These are phyloP conservation scores for Schizonepeta tenuifolia DNA, from an alignment of 257 asterid species.

Conservation along the genomic window DNA sequence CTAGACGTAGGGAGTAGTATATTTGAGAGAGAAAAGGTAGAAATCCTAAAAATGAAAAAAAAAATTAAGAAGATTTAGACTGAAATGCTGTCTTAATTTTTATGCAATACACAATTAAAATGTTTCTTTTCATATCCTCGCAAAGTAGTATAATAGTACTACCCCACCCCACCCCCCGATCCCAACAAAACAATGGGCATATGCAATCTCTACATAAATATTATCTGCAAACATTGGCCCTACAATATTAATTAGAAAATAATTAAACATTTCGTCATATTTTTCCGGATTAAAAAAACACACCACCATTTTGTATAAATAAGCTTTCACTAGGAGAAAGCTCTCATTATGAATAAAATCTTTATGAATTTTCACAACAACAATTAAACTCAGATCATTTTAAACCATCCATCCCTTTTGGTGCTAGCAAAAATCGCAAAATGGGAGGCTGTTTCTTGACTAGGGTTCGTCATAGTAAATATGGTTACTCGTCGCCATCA, in stretches of 20 bases:
- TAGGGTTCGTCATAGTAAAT: neutral
- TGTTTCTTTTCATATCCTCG: neutral
- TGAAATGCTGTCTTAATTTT: neutral
- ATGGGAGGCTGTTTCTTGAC: neutral
- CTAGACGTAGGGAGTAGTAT: too few species aligned
- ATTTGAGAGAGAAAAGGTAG: too few species aligned
- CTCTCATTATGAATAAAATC: neutral
- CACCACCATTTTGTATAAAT: neutral
- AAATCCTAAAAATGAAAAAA: neutral
- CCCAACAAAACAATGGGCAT: conserved; percentile 16
- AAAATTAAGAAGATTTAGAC: neutral
- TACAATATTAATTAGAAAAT: neutral
- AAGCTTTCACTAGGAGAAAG: neutral
- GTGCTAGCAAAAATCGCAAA: neutral
- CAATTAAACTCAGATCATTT: neutral
- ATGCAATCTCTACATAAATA: neutral
- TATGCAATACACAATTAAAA: neutral
- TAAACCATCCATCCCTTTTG: too few species aligned
- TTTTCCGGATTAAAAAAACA: neutral
- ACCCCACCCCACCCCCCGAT: too few species aligned
- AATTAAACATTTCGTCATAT: neutral
- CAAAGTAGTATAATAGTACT: neutral
- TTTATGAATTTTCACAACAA: neutral
- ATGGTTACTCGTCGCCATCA: neutral
- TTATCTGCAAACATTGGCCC: neutral